phyloP scores from a whole-genome alignment of 169 alveolate species.

The Eimeria falciformis region DNA sequence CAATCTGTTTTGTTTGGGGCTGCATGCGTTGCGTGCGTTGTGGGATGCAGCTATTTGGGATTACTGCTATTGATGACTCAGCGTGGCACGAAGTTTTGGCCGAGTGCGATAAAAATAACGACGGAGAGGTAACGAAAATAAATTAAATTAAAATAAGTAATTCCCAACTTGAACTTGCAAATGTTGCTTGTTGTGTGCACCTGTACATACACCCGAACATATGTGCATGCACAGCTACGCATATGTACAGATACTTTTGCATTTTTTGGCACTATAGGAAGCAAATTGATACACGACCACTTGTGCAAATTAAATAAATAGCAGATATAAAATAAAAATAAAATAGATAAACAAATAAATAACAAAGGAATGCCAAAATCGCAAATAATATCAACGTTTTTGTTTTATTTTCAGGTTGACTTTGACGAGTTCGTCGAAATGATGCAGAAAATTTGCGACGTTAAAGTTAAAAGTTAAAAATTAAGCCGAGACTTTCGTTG shows the following conservation, averaged over 20 bases:
- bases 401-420: slow-evolving; percentile 84
- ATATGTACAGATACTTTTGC: background rate
- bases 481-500: no score
- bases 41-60: slow-evolving; percentile 70
- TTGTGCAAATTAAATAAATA: no score
- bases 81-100: slow-evolving; percentile 66
- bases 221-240: no score
- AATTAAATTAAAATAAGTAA: no score
- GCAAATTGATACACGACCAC: no score
- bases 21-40: no score
- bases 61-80: slow-evolving; percentile 67
- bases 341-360: no score
- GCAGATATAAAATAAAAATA: no score
- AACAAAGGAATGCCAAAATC: slow-evolving; percentile 88
- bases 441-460: slow-evolving; percentile 84
- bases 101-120: slow-evolving; percentile 87
- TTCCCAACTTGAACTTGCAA: background rate
- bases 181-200: background rate
- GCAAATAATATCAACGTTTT: slow-evolving; percentile 93
- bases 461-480: slow-evolving; percentile 28
- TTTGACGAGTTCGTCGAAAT: slow-evolving; percentile 94
- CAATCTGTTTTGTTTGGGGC: no score
- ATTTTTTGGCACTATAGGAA: background rate
- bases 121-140: slow-evolving; percentile 77
- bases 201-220: background rate